These are phyloP conservation scores for Chenopodium album DNA, from an alignment of 148 eudicot species.

Conservation along the genomic window DNA sequence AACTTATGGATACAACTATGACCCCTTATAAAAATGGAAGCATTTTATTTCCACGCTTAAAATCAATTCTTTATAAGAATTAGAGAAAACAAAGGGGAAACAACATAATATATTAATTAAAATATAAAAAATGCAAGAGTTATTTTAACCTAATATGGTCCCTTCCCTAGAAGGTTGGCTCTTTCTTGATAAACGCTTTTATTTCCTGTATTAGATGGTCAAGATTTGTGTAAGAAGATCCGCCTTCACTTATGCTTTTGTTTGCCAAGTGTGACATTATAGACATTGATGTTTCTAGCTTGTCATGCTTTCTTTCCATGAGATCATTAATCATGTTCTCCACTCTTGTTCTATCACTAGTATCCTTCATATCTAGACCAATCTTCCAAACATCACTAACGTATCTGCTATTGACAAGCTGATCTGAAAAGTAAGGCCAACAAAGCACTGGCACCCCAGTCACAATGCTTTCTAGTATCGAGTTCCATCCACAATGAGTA, in stretches of 20 bases:
- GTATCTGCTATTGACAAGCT: constrained; percentile 42
- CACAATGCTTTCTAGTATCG: constrained; percentile 42
- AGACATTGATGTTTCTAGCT: constrained; percentile 25
- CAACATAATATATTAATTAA: no score
- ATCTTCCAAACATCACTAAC: constrained; percentile 41
- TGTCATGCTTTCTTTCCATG: constrained; percentile 29
- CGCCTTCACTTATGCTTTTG: constrained; percentile 30
- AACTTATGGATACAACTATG: no score
- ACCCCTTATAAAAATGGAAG: no score
- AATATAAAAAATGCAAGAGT: no score
- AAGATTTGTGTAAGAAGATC: constrained; percentile 32
- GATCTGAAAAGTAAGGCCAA: constrained; percentile 45
- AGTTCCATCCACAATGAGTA: constrained; percentile 57
- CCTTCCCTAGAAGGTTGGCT: no score
- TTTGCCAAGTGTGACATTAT: constrained; percentile 23
- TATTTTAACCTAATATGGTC: no score
- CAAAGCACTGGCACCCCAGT: constrained; percentile 49
- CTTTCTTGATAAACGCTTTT: constrained; percentile 18
- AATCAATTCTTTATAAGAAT: no score
- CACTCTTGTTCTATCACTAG: constrained; percentile 29
- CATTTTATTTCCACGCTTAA: no score
- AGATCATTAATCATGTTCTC: constrained; percentile 34
- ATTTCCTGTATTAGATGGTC: constrained; percentile 39
- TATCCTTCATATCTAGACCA: constrained; percentile 46
- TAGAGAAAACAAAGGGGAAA: no score